Evolutionary conservation across 306 rosid species (phyloP).

Genomic region (Lathyrus oleraceus): DNA sequence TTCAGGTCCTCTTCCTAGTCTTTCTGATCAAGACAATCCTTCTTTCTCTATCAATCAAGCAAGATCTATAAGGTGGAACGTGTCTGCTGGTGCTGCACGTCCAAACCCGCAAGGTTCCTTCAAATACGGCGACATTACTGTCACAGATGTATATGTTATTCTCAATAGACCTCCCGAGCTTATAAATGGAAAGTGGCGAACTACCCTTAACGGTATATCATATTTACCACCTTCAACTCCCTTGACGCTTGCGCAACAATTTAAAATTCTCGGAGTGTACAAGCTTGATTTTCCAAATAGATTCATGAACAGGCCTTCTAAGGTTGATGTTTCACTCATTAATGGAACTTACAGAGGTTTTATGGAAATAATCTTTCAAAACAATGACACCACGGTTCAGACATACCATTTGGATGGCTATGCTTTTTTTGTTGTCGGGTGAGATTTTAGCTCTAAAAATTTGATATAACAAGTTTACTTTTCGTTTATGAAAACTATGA

Average conservation of each 20-base stretch:
- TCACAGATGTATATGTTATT: slow-evolving; percentile 69
- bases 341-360: slow-evolving; percentile 75
- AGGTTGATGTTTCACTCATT: slow-evolving; percentile 73
- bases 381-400: slow-evolving; percentile 77
- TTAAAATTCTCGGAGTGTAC: slow-evolving; percentile 70
- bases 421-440: slow-evolving; percentile 87
- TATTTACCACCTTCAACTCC: slow-evolving; percentile 84
- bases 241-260: slow-evolving; percentile 68
- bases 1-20: slow-evolving; percentile 81
- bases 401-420: slow-evolving; percentile 86
- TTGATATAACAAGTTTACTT: not conserved
- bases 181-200: slow-evolving; percentile 73
- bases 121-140: slow-evolving; percentile 69
- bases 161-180: slow-evolving; percentile 74
- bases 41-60: slow-evolving; percentile 84
- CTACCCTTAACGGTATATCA: slow-evolving; percentile 82
- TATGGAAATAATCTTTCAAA: slow-evolving; percentile 86
- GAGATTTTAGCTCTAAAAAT: slow-evolving; percentile 43
- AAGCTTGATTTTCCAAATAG: slow-evolving; percentile 81
- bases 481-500: not conserved
- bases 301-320: slow-evolving; percentile 69
- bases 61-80: slow-evolving; percentile 84
- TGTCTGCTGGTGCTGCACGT: slow-evolving; percentile 86
- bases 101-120: slow-evolving; percentile 92
- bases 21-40: slow-evolving; percentile 59